Evolutionary conservation across 148 eudicot species (phyloP).

Genomic region (Nepenthes mirabilis): DNA sequence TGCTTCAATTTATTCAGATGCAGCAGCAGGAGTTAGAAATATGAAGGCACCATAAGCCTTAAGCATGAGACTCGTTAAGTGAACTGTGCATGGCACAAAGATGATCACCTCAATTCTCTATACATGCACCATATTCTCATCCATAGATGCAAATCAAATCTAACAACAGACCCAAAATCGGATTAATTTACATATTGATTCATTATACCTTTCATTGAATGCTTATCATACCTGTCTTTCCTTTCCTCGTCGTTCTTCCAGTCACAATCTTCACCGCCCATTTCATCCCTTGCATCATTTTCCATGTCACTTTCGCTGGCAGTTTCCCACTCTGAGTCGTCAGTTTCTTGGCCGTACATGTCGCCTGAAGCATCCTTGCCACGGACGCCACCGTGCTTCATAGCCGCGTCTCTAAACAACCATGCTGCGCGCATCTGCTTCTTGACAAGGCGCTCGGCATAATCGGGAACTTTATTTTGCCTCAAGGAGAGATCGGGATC

Average conservation of each 20-base stretch:
- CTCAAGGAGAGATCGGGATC: slow-evolving; percentile 80
- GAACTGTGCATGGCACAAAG: too few species aligned
- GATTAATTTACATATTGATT: too few species aligned
- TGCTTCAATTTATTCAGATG: too few species aligned
- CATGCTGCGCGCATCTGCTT: slow-evolving; percentile 98
- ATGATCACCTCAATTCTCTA: too few species aligned
- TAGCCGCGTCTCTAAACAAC: slow-evolving; percentile 87
- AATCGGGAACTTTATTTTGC: slow-evolving; percentile 93
- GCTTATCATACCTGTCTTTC: neutral
- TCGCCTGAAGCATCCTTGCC: slow-evolving; percentile 73
- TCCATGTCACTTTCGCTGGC: slow-evolving; percentile 95
- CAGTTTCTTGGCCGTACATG: slow-evolving; percentile 59
- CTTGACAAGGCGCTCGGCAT: slow-evolving; percentile 91
- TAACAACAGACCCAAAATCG: too few species aligned
- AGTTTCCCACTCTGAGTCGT: slow-evolving; percentile 98
- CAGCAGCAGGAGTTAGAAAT: too few species aligned
- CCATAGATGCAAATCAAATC: too few species aligned
- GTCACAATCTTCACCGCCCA: slow-evolving; percentile 37
- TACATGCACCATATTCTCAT: too few species aligned
- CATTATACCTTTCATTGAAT: neutral
- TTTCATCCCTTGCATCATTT: slow-evolving; percentile 51
- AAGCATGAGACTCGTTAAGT: too few species aligned
- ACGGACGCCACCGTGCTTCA: slow-evolving; percentile 87
- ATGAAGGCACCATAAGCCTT: too few species aligned
- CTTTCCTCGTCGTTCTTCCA: neutral